Conservation (phyloP, 805 yeast species). For the Candida maesae region DNA sequence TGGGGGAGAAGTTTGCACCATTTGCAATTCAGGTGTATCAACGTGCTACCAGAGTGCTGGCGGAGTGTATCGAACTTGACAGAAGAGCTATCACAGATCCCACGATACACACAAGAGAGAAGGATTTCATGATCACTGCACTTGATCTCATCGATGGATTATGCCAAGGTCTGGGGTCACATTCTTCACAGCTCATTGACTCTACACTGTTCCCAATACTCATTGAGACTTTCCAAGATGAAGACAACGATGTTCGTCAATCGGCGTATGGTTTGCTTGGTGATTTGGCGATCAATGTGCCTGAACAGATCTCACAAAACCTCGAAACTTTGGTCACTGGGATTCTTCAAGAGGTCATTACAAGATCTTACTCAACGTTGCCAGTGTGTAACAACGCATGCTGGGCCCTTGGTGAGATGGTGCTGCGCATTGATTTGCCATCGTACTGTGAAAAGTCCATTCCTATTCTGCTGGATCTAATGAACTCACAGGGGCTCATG, state of each 20-base stretch:
- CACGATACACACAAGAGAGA: slow-evolving; percentile 71
- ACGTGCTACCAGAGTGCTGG: slow-evolving; percentile 68
- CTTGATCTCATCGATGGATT: slow-evolving; percentile 89
- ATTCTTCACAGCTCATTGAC: slow-evolving; percentile 53
- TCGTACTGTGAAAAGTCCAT: slow-evolving; percentile 54
- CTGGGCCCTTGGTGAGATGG: slow-evolving; percentile 91
- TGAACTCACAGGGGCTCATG: slow-evolving; percentile 49
- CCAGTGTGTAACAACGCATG: slow-evolving; percentile 85
- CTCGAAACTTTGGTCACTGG: slow-evolving; percentile 54
- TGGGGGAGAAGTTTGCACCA: slow-evolving; percentile 83
- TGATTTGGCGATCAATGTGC: slow-evolving; percentile 69
- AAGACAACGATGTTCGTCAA: slow-evolving; percentile 86
- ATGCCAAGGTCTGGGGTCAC: slow-evolving; percentile 78
- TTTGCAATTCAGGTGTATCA: slow-evolving; percentile 84
- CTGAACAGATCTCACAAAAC: slow-evolving; percentile 31
- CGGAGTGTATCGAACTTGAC: slow-evolving; percentile 63
- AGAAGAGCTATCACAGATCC: slow-evolving; percentile 64
- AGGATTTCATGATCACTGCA: slow-evolving; percentile 85
- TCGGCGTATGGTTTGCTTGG: slow-evolving; percentile 87
- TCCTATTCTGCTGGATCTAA: slow-evolving; percentile 53
- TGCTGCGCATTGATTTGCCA: slow-evolving; percentile 51
- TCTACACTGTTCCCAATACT: slow-evolving; percentile 55
- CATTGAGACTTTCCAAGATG: slow-evolving; percentile 68
- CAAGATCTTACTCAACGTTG: slow-evolving; percentile 43
- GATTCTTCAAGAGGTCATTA: slow-evolving; percentile 65